A percentile compares a stretch with the other conserved stretches of the same genome.
Evolutionary conservation across 78 protist genomes (phyloP).

Genomic region (Dictyostelium brefeldianum): DNA sequence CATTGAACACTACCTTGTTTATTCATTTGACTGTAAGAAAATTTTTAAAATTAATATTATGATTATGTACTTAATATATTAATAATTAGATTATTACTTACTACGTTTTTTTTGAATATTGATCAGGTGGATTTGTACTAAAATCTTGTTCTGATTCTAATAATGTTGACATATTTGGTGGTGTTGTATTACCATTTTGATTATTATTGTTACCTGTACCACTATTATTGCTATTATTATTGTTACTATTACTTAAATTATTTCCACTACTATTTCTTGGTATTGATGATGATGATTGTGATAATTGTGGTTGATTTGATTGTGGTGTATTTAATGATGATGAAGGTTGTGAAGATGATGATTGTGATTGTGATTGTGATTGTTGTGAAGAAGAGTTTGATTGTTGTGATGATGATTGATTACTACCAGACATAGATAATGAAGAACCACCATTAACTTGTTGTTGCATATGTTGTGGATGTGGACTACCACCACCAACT

Average conservation of each 20-base stretch:
- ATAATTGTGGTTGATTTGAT: neutral
- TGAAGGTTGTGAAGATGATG: constrained; percentile 6
- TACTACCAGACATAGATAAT: too few species aligned
- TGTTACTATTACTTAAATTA: neutral
- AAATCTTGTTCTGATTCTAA: neutral
- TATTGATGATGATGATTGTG: neutral
- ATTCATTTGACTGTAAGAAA: constrained; percentile 39
- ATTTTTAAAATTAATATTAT: neutral
- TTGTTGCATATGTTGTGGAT: constrained; percentile 9
- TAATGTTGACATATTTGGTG: constrained; percentile 9
- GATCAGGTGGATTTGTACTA: constrained; percentile 7
- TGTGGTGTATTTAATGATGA: neutral
- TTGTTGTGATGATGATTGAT: too few species aligned
- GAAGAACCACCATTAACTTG: neutral
- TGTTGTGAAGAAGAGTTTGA: too few species aligned
- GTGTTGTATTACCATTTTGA: neutral
- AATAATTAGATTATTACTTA: too few species aligned
- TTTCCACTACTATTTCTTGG: neutral
- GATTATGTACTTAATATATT: neutral
- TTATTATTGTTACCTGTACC: neutral
- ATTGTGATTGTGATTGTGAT: constrained; percentile 19
- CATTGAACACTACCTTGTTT: constrained; percentile 53
- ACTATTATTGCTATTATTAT: neutral
- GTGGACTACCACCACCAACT: constrained; percentile 7
- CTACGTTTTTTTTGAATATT: constrained; percentile 39